Evolutionary conservation across 75 land plant species (phyloP).

Genomic region (Ceratopteris richardii): DNA sequence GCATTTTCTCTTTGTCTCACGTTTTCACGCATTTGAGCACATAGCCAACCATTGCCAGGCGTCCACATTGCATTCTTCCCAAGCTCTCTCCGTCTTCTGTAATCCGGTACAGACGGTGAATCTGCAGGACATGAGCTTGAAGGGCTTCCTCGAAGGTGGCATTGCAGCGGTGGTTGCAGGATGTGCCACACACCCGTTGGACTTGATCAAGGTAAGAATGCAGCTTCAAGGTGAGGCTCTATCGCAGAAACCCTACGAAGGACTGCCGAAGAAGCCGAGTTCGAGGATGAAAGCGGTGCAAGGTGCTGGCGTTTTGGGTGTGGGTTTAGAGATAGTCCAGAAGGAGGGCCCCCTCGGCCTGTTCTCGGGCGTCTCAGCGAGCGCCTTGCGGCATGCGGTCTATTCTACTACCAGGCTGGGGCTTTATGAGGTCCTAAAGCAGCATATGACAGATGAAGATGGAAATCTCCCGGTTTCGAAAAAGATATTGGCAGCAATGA

Average conservation of each 20-base stretch:
- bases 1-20: too few relatives aligned
- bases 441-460: constrained; percentile 6
- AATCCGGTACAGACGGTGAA: too few relatives aligned
- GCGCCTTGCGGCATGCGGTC: constrained; percentile 16
- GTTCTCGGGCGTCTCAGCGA: constrained; percentile 26
- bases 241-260: too few relatives aligned
- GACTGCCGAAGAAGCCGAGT: too few relatives aligned
- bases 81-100: too few relatives aligned
- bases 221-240: constrained; percentile 23
- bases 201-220: constrained; percentile 35
- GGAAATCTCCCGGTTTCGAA: neutral
- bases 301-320: constrained; percentile 17
- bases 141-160: constrained; percentile 20
- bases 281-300: too few relatives aligned
- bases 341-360: constrained; percentile 17
- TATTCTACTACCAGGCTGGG: constrained; percentile 21
- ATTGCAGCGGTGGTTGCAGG: constrained; percentile 21
- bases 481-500: constrained; percentile 10
- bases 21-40: too few relatives aligned
- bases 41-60: too few relatives aligned
- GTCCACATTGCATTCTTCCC: too few relatives aligned
- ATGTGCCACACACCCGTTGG: constrained; percentile 23
- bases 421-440: constrained; percentile 14
- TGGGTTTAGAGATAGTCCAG: constrained; percentile 12
- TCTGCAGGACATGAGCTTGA: constrained; percentile 16